Evolutionary conservation across 176 grass and related monocot genomes (phyloP).

Genomic region (Alopecurus myosuroides): DNA sequence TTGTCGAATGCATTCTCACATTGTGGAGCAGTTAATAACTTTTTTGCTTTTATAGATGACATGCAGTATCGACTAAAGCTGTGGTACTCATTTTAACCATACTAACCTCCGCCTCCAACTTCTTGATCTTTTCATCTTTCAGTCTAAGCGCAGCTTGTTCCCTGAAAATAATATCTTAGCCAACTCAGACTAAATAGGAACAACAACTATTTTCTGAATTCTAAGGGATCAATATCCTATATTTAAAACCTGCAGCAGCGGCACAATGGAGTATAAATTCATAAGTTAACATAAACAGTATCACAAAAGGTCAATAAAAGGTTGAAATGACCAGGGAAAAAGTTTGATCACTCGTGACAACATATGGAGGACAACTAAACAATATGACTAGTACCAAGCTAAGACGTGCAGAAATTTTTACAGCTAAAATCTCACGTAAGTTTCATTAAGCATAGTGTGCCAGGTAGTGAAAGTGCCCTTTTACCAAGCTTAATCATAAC

Average conservation of each 20-base stretch:
- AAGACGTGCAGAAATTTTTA: not conserved
- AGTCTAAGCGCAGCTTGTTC: conserved; percentile 52
- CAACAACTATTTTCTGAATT: not conserved
- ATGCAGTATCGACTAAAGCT: not conserved
- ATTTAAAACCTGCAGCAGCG: not conserved
- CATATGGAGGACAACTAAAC: not conserved
- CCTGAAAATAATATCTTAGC: conserved; percentile 42
- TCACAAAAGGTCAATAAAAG: not conserved
- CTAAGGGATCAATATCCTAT: not conserved
- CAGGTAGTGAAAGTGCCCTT: not conserved
- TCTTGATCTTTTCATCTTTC: conserved; percentile 65
- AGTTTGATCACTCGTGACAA: not conserved
- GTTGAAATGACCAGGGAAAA: not conserved
- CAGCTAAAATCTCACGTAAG: not conserved
- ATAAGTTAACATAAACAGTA: not conserved
- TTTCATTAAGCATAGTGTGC: not conserved
- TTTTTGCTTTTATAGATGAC: not conserved
- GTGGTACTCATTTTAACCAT: not conserved
- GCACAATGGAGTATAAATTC: not conserved
- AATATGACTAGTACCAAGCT: not conserved
- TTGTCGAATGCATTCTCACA: not conserved
- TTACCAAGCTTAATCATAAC: not conserved
- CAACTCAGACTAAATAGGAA: not conserved
- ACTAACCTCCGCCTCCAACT: conserved; percentile 82
- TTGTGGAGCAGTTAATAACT: not conserved